These are phyloP conservation scores for Lecanosticta acicola DNA, from an alignment of 2,329 filamentous ascomycete genomes.

Conservation along the genomic window DNA sequence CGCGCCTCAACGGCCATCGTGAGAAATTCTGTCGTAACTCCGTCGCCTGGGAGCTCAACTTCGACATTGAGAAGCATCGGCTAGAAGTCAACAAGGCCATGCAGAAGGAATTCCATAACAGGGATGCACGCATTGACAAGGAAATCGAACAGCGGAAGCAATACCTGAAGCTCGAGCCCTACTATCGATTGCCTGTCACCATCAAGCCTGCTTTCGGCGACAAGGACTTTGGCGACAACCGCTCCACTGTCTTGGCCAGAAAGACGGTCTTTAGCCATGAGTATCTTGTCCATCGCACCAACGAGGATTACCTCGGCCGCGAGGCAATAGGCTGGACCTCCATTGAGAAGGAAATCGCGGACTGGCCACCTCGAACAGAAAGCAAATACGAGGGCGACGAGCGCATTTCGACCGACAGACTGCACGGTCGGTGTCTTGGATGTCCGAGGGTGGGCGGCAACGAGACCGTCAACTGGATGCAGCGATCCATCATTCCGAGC, in stretches of 20 bases:
- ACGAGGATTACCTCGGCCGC: not conserved
- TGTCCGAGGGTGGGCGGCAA: conserved; percentile 40
- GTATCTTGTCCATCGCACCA: conserved; percentile 3
- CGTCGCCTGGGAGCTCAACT: conserved; percentile 21
- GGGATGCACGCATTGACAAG: too few relatives aligned
- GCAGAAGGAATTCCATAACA: too few relatives aligned
- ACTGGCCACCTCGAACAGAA: conserved; percentile 39
- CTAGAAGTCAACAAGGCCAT: conserved; percentile 8
- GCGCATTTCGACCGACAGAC: conserved; percentile 40
- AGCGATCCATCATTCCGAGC: conserved; percentile 35
- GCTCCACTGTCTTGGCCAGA: conserved; percentile 32
- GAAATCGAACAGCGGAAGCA: conserved; percentile 1
- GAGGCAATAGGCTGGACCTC: too few relatives aligned
- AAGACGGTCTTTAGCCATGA: conserved; percentile 34
- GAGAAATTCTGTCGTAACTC: conserved; percentile 25
- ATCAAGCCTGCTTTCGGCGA: conserved; percentile 13
- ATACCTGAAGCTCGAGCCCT: not conserved
- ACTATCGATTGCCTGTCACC: not conserved
- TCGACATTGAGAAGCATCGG: conserved; percentile 23
- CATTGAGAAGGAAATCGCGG: conserved; percentile 27
- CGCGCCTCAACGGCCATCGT: conserved; percentile 19
- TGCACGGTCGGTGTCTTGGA: conserved; percentile 40
- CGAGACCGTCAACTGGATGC: conserved; percentile 38
- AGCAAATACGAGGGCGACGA: conserved; percentile 46
- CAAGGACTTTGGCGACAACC: conserved; percentile 14